Conservation (phyloP, 2,329 filamentous ascomycete species). For the Phaeosphaeria sp. region DNA sequence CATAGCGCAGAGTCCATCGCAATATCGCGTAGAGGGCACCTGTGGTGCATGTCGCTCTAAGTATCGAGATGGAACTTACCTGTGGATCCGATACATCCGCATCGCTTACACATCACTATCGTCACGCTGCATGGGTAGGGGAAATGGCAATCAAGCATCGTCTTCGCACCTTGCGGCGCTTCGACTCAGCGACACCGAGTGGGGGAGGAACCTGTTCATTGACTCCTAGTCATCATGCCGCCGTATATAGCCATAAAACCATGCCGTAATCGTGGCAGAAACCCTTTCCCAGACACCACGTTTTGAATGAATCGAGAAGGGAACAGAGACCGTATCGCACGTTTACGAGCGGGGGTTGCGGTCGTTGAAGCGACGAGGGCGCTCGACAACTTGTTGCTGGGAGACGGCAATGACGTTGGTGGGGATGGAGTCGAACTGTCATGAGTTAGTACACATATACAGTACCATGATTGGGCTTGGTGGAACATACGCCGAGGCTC, state of each 20-base stretch:
- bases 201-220: constrained; percentile 50
- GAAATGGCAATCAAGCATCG: constrained; percentile 90
- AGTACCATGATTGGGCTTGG: too few relatives aligned
- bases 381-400: constrained; percentile 86
- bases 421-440: constrained; percentile 92
- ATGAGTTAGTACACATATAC: background rate
- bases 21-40: background rate
- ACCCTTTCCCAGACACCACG: constrained; percentile 86
- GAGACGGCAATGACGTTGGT: constrained; percentile 93
- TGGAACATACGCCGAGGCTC: constrained; percentile 88
- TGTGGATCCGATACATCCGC: background rate
- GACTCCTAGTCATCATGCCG: constrained; percentile 75
- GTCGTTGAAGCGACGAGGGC: constrained; percentile 79
- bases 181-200: constrained; percentile 90
- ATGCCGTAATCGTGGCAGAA: constrained; percentile 94
- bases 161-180: constrained; percentile 56
- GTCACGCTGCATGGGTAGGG: constrained; percentile 22
- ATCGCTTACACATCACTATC: constrained; percentile 1
- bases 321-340: constrained; percentile 57
- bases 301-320: constrained; percentile 44
- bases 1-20: background rate
- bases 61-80: background rate
- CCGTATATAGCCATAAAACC: constrained; percentile 68
- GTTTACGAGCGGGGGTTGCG: constrained; percentile 53
- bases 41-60: background rate